Percentiles rank a stretch among this genome's conserved stretches.
Conservation (phyloP, 164 flowering plant species). For the Santalum album region DNA sequence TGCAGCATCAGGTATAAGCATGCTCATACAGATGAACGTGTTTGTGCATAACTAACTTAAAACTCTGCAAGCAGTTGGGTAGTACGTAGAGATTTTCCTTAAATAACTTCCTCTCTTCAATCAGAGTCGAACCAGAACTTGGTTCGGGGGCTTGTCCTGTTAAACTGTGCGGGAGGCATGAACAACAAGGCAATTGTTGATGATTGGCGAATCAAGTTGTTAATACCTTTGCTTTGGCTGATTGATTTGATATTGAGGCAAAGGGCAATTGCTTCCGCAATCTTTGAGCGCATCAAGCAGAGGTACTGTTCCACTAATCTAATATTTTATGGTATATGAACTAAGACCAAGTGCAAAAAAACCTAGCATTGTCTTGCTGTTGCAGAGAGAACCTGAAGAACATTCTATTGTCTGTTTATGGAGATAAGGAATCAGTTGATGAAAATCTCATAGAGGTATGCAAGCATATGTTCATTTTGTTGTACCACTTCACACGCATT, state of each 20-base stretch:
- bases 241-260: conserved; percentile 72
- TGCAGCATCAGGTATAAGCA: conserved; percentile 44
- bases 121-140: conserved; percentile 35
- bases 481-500: too few species aligned
- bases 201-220: conserved; percentile 91
- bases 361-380: conserved; percentile 6
- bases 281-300: conserved; percentile 64
- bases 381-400: conserved; percentile 68
- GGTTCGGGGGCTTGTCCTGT: conserved; percentile 68
- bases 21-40: too few species aligned
- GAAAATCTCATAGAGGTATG: conserved; percentile 80
- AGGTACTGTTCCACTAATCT: conserved; percentile 28
- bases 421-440: conserved; percentile 77
- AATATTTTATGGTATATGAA: too few species aligned
- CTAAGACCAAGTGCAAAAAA: too few species aligned
- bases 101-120: conserved; percentile 2
- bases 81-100: neutral
- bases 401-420: conserved; percentile 65
- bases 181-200: conserved; percentile 96
- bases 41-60: too few species aligned
- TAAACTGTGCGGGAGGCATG: conserved; percentile 97
- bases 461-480: neutral
- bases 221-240: conserved; percentile 74
- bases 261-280: conserved; percentile 54
- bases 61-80: too few species aligned